Evolutionary conservation across 164 flowering plant genomes (phyloP), one percentile per base, ranked within the genome.

Genomic region (Santalum album): DNA sequence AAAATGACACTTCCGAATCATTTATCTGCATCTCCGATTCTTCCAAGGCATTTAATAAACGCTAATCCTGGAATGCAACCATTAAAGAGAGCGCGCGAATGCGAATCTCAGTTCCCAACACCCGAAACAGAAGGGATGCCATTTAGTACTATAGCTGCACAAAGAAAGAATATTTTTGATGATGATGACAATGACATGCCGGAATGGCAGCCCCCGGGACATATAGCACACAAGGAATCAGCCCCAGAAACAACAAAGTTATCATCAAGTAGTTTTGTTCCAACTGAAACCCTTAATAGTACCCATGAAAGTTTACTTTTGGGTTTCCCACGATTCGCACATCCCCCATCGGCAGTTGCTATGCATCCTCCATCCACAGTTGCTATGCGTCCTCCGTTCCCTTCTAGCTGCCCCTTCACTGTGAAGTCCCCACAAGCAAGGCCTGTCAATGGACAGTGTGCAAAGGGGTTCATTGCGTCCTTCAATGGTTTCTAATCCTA

Each of bases 121-220:
- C 26, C 66, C 35, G 25, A 40, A 20, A 35, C 47, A 0, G 43
- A 49, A 44, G 35, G 56, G n/a, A n/a, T n/a, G n/a, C n/a, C n/a
- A n/a, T n/a, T n/a, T n/a, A n/a, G n/a, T n/a, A n/a, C n/a, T n/a
- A n/a, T n/a, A n/a, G n/a, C n/a, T 22, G 35, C 49, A 40, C 19
- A 32, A 36, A 50, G 35, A 44, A 71, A 62, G 60, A 63, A 62
- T 49, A 53, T 38, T 45, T 69, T 72, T 69, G 67, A 55, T 57
- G 71, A 65, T 55, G 76, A 67, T 50, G 76, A 76, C 50, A 76
- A 79, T 27, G 79, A 74, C 61, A 77, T 80, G 72, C 86, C 82
- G 19, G 86, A 78, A 65, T 75, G 82, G 86, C 54, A 58, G 45
- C 78, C 82, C 20, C 79, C 78, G 15, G 63, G 54, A 51, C 40